phyloP scores from a whole-genome alignment of 257 asterid genomes.

The Striga asiatica region DNA sequence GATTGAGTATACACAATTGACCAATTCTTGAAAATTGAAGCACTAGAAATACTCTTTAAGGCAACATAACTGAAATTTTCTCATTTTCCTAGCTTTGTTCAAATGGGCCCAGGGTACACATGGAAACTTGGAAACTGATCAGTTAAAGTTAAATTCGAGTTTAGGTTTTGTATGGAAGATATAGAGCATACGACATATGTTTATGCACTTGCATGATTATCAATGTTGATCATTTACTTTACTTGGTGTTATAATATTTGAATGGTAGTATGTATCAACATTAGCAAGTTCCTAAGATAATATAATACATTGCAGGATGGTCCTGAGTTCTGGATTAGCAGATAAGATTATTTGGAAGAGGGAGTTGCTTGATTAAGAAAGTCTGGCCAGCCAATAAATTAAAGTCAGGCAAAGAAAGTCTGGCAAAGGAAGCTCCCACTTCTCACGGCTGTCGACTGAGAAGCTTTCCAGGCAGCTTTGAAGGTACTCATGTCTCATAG shows the following conservation, averaged over 20 bases:
- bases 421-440: too few relatives aligned
- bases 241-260: too few relatives aligned
- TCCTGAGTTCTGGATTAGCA: conserved; percentile 95
- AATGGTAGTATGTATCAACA: neutral
- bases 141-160: neutral
- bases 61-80: neutral
- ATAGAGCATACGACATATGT: neutral
- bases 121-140: neutral
- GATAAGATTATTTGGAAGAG: conserved; percentile 94
- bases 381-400: conserved; percentile 79
- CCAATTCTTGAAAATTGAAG: neutral
- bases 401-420: too few relatives aligned
- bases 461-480: too few relatives aligned
- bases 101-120: neutral
- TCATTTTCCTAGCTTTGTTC: neutral
- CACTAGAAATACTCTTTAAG: neutral
- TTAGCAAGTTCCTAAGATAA: neutral
- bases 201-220: neutral
- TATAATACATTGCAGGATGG: conserved; percentile 61
- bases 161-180: neutral
- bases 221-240: too few relatives aligned
- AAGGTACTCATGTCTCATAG: too few relatives aligned
- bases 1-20: neutral
- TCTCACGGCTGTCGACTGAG: too few relatives aligned
- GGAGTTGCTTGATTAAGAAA: conserved; percentile 89